These are phyloP conservation scores for Pythium scleroteichum DNA, from an alignment of 352 stramenopile species.

Conservation along the genomic window DNA sequence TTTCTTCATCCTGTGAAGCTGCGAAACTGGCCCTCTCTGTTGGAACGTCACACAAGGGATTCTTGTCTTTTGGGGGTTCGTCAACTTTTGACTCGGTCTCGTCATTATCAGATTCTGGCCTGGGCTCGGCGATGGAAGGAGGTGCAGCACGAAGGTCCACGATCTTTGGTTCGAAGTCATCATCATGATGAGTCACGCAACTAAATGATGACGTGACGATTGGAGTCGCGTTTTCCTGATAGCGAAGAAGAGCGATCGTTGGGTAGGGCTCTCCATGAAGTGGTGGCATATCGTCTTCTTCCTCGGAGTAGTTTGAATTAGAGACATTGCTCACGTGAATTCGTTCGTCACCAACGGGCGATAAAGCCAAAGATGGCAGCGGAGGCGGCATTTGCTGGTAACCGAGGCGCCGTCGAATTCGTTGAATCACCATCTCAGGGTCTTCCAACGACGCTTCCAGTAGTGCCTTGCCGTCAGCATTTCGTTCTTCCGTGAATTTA, in stretches of 20 bases:
- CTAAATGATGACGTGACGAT: not conserved
- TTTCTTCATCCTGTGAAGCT: not conserved
- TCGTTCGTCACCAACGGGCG: not conserved
- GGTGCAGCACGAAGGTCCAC: too few species aligned
- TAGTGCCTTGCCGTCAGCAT: slow-evolving; percentile 19
- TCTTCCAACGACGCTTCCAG: slow-evolving; percentile 34
- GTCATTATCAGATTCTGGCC: too few species aligned
- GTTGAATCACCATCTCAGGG: slow-evolving; percentile 58
- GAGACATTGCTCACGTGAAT: not conserved
- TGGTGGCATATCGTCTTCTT: not conserved
- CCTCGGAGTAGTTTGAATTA: not conserved
- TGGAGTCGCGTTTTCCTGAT: not conserved
- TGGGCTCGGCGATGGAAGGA: too few species aligned
- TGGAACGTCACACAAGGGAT: too few species aligned
- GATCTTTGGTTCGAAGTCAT: too few species aligned
- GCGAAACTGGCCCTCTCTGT: not conserved
- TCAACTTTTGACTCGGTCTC: too few species aligned
- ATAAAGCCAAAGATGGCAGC: not conserved
- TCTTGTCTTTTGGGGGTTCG: too few species aligned
- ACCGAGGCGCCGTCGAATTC: slow-evolving; percentile 55
- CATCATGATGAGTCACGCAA: too few species aligned
- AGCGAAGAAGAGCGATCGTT: not conserved
- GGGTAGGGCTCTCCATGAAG: not conserved
- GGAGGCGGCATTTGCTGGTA: slow-evolving; percentile 5
- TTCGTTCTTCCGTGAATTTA: not conserved